phyloP scores from a whole-genome alignment of 2,329 filamentous ascomycete genomes.

The Verticillium longisporum region DNA sequence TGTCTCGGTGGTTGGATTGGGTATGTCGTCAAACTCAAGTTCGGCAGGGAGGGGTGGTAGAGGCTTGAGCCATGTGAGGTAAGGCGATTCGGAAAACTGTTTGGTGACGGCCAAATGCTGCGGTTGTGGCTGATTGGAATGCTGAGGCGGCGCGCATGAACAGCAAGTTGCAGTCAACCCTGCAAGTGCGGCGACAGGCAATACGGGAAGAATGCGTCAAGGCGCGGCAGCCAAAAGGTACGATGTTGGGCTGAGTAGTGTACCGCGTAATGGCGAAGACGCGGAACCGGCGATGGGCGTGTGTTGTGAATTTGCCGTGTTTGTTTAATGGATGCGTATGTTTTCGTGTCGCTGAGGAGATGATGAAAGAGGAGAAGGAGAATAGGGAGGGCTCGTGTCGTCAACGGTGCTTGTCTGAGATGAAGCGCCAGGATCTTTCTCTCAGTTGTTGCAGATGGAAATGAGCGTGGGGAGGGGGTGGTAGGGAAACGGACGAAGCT shows the following conservation, averaged over 20 bases:
- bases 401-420: not conserved
- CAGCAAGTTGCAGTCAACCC: constrained; percentile 16
- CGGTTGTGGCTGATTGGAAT: constrained; percentile 9
- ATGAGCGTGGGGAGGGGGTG: not conserved
- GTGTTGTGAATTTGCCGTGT: not conserved
- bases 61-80: constrained; percentile 7
- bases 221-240: not conserved
- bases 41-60: constrained; percentile 4
- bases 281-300: not conserved
- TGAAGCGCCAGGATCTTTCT: not conserved
- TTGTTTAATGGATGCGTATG: not conserved
- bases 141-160: constrained; percentile 7
- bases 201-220: constrained; percentile 4
- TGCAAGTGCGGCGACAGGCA: not conserved
- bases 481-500: not conserved
- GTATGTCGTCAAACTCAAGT: constrained; percentile 13
- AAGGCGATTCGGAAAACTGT: not conserved
- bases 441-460: not conserved
- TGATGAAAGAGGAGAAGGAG: not conserved
- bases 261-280: not conserved
- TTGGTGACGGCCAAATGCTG: not conserved
- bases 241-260: not conserved
- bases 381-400: not conserved
- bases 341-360: not conserved
- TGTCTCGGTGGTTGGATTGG: constrained; percentile 13